A percentile compares a stretch with the other conserved stretches of the same genome.
Evolutionary conservation across 2,329 filamentous ascomycete species (phyloP).

Genomic region (Beauveria varroae): DNA sequence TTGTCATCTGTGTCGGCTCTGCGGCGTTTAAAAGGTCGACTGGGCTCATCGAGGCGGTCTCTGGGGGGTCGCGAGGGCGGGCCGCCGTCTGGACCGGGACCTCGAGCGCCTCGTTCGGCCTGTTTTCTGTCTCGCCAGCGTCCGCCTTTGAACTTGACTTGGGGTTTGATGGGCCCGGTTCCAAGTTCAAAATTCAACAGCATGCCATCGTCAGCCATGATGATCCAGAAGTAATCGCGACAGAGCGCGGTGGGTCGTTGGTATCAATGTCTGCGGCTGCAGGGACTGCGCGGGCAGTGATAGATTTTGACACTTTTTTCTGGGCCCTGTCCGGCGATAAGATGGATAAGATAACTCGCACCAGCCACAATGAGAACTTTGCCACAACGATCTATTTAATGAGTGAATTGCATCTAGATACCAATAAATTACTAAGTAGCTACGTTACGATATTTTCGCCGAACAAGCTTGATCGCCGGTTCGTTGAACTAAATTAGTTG

Average conservation of each 20-base stretch:
- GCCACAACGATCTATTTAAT: background rate
- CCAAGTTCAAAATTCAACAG: conserved; percentile 83
- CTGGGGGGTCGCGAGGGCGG: conserved; percentile 16
- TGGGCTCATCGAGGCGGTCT: conserved; percentile 20
- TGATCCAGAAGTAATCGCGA: conserved; percentile 1
- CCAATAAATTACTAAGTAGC: background rate
- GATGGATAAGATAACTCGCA: conserved; percentile 9
- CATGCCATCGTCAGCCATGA: conserved; percentile 92
- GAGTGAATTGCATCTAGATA: background rate
- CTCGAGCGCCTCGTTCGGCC: conserved; percentile 39
- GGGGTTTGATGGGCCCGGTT: conserved; percentile 54
- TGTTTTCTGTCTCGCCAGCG: conserved; percentile 83
- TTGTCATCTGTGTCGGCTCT: conserved; percentile 24
- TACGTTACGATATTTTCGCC: no score
- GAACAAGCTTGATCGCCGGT: no score
- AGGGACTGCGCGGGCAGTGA: conserved; percentile 7
- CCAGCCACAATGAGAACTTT: background rate
- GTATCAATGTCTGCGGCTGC: background rate
- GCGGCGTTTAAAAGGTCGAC: conserved; percentile 39
- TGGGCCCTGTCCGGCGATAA: conserved; percentile 3
- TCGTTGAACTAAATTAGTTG: background rate
- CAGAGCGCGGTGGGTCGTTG: background rate
- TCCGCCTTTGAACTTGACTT: conserved; percentile 74
- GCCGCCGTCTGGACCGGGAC: conserved; percentile 13
- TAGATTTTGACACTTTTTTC: conserved; percentile 12